A percentile compares a stretch with the other conserved stretches of the same genome.
These are phyloP conservation scores for Clohesyomyces aquaticus DNA, from an alignment of 495 filamentous ascomycete species.

Conservation along the genomic window DNA sequence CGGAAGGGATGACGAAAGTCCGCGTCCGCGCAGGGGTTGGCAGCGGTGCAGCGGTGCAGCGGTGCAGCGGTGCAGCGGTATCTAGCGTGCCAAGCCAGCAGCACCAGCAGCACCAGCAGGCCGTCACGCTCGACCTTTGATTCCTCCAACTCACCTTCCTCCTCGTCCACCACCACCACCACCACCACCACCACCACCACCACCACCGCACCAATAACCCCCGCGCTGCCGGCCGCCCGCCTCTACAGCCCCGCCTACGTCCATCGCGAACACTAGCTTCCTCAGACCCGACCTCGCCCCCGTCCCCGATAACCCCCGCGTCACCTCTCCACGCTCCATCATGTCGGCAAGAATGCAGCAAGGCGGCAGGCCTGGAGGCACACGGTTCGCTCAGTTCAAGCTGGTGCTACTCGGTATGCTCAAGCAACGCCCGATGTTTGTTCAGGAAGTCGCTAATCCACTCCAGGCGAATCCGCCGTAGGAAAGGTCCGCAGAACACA, in stretches of 20 bases:
- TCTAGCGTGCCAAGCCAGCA: constrained; percentile 20
- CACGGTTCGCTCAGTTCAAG: constrained; percentile 98
- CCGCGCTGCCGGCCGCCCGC: not conserved
- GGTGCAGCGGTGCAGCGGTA: too few species aligned
- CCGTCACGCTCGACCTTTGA: constrained; percentile 34
- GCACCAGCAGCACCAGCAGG: too few species aligned
- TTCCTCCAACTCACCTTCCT: constrained; percentile 20
- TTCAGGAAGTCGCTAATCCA: constrained; percentile 42
- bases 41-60: too few species aligned
- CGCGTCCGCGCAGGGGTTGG: not conserved
- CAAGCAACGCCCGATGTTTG: not conserved
- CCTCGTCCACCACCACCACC: not conserved
- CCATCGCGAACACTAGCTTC: too few species aligned
- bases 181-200: not conserved
- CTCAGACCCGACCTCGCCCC: constrained; percentile 4
- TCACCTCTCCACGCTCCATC: constrained; percentile 37
- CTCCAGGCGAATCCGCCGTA: constrained; percentile 90
- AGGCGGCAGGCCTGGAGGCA: constrained; percentile 71
- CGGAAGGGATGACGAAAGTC: constrained; percentile 33
- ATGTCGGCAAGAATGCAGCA: constrained; percentile 84
- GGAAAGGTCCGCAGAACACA: constrained; percentile 72
- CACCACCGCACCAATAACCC: not conserved
- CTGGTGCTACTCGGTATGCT: constrained; percentile 87
- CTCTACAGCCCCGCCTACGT: not conserved
- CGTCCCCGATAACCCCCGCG: constrained; percentile 28